Percentiles rank a stretch among this genome's conserved stretches.
Conservation (phyloP, 768 basidiomycete species). For the Lactarius sp. region DNA sequence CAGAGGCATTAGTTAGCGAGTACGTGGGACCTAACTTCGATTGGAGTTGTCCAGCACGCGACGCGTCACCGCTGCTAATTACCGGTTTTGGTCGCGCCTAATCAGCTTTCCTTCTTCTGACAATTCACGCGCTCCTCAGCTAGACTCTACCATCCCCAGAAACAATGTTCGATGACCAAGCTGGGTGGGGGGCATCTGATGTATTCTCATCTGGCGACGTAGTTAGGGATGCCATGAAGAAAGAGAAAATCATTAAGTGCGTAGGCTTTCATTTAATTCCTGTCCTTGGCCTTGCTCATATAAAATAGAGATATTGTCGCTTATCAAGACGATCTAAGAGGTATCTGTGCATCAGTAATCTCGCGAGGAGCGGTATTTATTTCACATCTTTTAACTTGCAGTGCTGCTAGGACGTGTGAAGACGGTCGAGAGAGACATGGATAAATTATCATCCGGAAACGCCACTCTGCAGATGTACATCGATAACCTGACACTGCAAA, state of each 20-base stretch:
- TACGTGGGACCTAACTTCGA: not conserved
- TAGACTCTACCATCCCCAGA: not conserved
- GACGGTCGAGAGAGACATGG: conserved; percentile 69
- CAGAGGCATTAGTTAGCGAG: conserved; percentile 18
- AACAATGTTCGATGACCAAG: conserved; percentile 23
- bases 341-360: conserved; percentile 36
- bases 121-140: not conserved
- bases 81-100: conserved; percentile 3
- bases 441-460: conserved; percentile 74
- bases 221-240: conserved; percentile 69
- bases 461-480: conserved; percentile 85
- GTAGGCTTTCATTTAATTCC: conserved; percentile 27
- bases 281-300: not conserved
- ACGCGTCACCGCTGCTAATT: conserved; percentile 17
- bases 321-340: conserved; percentile 70
- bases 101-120: not conserved
- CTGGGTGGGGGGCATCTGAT: conserved; percentile 29
- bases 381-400: conserved; percentile 30
- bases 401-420: conserved; percentile 65
- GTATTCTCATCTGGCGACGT: conserved; percentile 49
- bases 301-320: conserved; percentile 62
- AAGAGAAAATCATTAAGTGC: conserved; percentile 75
- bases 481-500: conserved; percentile 83
- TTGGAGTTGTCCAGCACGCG: not conserved
- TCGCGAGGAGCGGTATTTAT: not conserved